Conservation (phyloP, 441 rosid genomes). For the Eutrema salsugineum region DNA sequence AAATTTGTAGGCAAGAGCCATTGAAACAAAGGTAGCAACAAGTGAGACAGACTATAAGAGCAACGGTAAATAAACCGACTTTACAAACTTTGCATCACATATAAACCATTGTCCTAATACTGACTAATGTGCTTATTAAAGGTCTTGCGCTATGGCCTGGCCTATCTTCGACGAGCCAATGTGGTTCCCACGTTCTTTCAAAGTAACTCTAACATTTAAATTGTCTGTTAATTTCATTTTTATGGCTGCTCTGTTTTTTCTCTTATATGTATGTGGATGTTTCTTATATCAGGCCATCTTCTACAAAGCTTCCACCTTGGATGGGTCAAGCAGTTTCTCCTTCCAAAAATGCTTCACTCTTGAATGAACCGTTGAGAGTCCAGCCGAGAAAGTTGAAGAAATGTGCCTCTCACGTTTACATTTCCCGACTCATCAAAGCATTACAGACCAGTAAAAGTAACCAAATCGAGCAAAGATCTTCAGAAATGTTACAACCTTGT, state of each 20-base stretch:
- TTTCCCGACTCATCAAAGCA: conserved; percentile 54
- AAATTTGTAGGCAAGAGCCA: conserved; percentile 29
- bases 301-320: conserved; percentile 56
- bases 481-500: conserved; percentile 36
- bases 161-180: conserved; percentile 39
- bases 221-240: background rate
- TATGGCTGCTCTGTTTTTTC: background rate
- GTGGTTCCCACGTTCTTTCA: conserved; percentile 30
- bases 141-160: conserved; percentile 62
- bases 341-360: conserved; percentile 30
- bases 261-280: background rate
- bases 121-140: conserved; percentile 22
- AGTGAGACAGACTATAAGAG: conserved; percentile 26
- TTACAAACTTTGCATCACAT: background rate
- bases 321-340: conserved; percentile 40
- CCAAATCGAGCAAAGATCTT: conserved; percentile 29
- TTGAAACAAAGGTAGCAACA: conserved; percentile 35
- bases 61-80: conserved; percentile 35
- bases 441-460: conserved; percentile 31
- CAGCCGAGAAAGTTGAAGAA: conserved; percentile 53
- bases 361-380: conserved; percentile 32
- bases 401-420: conserved; percentile 64
- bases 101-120: background rate
- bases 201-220: conserved; percentile 39
- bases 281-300: conserved; percentile 41